Conservation (phyloP, 2,329 filamentous ascomycete species). For the Xylaria sp. region DNA sequence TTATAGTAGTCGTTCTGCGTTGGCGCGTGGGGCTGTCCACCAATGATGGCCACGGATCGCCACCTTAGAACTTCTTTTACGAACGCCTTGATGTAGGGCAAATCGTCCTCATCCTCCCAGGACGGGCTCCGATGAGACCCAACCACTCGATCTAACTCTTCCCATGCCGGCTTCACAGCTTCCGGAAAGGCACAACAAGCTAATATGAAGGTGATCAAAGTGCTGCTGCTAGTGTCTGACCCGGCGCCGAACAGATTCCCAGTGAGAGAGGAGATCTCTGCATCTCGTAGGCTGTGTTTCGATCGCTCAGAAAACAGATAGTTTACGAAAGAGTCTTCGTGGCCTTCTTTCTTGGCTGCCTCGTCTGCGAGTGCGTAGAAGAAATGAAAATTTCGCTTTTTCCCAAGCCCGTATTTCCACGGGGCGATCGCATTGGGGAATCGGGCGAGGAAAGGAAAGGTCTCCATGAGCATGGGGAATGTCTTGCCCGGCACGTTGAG, state of each 20-base stretch:
- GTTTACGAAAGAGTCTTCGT: conserved; percentile 50
- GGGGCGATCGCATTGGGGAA: conserved; percentile 56
- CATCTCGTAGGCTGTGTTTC: conserved; percentile 51
- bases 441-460: conserved; percentile 55
- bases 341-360: conserved; percentile 46
- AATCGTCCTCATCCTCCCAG: conserved; percentile 52
- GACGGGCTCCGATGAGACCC: conserved; percentile 53
- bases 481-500: conserved; percentile 59
- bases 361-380: conserved; percentile 59
- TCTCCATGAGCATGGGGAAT: conserved; percentile 63
- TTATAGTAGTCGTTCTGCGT: conserved; percentile 54
- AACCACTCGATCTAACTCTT: conserved; percentile 58
- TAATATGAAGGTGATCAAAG: conserved; percentile 54
- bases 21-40: conserved; percentile 56
- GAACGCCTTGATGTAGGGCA: conserved; percentile 60
- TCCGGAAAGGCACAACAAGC: conserved; percentile 57
- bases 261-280: conserved; percentile 53
- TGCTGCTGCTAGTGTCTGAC: conserved; percentile 55
- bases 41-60: conserved; percentile 59
- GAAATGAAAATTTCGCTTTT: conserved; percentile 54
- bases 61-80: conserved; percentile 63
- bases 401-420: conserved; percentile 56
- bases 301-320: conserved; percentile 53
- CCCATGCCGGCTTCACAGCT: conserved; percentile 53
- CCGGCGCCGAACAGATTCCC: conserved; percentile 56